A percentile compares a stretch with the other conserved stretches of the same genome.
Evolutionary conservation across 306 rosid genomes (phyloP).

Genomic region (Vicia sativa): DNA sequence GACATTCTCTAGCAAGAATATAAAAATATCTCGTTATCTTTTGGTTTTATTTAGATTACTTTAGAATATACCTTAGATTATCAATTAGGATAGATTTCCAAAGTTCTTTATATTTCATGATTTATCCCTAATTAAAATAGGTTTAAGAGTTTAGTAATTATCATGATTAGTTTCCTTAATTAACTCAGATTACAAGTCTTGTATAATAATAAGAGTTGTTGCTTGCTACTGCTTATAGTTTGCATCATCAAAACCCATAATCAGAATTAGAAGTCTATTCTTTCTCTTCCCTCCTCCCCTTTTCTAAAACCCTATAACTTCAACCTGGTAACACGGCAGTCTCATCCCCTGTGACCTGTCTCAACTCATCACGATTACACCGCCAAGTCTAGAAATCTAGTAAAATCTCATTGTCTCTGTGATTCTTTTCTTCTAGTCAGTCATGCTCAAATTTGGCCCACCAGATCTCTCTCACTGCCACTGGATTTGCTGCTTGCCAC

Average conservation of each 20-base stretch:
- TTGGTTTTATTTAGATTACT: not conserved
- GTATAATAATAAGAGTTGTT: not conserved
- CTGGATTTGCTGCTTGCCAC: not conserved
- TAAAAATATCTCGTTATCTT: not conserved
- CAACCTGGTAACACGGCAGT: not conserved
- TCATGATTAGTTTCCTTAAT: not conserved
- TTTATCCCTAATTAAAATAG: not conserved
- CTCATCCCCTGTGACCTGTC: not conserved
- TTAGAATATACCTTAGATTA: not conserved
- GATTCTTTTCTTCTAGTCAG: not conserved
- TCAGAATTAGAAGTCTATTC: not conserved
- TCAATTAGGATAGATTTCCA: not conserved
- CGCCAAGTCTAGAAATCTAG: slow-evolving; percentile 2
- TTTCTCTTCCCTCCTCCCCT: slow-evolving; percentile 2
- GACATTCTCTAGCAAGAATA: slow-evolving; percentile 2
- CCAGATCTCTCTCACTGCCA: slow-evolving; percentile 3
- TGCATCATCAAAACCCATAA: not conserved
- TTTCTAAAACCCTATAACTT: slow-evolving; percentile 5
- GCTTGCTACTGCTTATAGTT: not conserved
- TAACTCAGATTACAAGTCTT: not conserved
- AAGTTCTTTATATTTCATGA: slow-evolving; percentile 8
- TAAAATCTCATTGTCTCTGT: slow-evolving; percentile 2
- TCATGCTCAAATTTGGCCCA: slow-evolving; percentile 6
- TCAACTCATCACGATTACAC: not conserved
- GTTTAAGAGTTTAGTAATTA: not conserved